Percentiles rank a stretch among this genome's conserved stretches.
Conservation (phyloP, 768 basidiomycete genomes). For the Rhodotorula sphaerocarpa region DNA sequence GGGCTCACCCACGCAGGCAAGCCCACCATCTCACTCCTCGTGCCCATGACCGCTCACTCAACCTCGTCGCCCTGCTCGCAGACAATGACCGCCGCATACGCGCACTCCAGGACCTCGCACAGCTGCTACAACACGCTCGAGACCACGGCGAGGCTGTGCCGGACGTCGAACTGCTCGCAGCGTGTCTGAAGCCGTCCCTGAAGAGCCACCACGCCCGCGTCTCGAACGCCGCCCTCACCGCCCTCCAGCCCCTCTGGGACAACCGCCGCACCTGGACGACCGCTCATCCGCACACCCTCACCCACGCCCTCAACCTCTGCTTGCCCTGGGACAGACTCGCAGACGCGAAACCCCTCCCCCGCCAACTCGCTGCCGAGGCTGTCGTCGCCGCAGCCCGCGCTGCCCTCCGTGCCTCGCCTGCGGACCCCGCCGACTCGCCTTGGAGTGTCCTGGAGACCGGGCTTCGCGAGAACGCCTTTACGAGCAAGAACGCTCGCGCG, state of each 20-base stretch:
- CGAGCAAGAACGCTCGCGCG: constrained; percentile 76
- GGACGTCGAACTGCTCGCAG: constrained; percentile 64
- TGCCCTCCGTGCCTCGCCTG: constrained; percentile 51
- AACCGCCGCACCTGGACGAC: constrained; percentile 41
- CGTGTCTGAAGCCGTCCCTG: constrained; percentile 63
- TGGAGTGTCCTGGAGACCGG: constrained; percentile 59
- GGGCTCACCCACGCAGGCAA: constrained; percentile 6
- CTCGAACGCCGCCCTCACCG: constrained; percentile 64
- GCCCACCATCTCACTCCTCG: not conserved
- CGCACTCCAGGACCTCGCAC: not conserved
- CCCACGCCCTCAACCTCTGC: constrained; percentile 60
- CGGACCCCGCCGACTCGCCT: not conserved
- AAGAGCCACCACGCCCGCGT: constrained; percentile 75
- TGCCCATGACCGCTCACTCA: not conserved
- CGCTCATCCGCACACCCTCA: constrained; percentile 50
- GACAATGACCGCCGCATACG: constrained; percentile 29
- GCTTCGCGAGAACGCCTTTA: constrained; percentile 62
- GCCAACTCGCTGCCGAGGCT: constrained; percentile 66
- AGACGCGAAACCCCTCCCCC: constrained; percentile 61
- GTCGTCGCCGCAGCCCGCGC: constrained; percentile 66
- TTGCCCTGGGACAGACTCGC: constrained; percentile 75
- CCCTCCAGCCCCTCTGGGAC: constrained; percentile 50
- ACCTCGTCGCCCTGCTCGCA: not conserved
- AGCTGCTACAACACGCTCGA: not conserved
- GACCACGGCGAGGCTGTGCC: constrained; percentile 44